phyloP scores from a whole-genome alignment of 108 stramenopile species.

The Fistulifera solaris region DNA sequence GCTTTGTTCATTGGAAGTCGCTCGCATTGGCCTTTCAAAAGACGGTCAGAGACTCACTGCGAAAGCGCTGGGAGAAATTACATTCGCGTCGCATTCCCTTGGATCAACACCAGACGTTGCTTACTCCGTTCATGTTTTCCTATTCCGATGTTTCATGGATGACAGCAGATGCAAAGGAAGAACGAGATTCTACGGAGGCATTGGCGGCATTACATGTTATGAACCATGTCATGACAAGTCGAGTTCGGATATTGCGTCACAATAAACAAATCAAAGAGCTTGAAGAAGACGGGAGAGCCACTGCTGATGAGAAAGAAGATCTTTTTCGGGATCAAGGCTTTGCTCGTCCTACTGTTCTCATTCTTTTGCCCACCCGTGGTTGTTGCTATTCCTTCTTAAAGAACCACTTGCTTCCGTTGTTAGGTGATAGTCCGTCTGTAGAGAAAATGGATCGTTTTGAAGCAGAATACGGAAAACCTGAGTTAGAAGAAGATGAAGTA shows the following conservation, averaged over 20 bases:
- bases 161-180: constrained; percentile 17
- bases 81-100: neutral
- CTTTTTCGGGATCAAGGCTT: constrained; percentile 82
- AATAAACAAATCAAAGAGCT: constrained; percentile 36
- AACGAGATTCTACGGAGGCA: constrained; percentile 34
- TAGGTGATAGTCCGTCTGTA: constrained; percentile 16
- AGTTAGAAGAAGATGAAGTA: constrained; percentile 22
- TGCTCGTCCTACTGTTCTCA: constrained; percentile 66
- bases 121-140: constrained; percentile 27
- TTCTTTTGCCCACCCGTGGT: constrained; percentile 73
- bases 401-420: constrained; percentile 35
- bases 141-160: constrained; percentile 51
- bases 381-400: constrained; percentile 64
- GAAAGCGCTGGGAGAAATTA: neutral
- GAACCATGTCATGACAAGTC: constrained; percentile 67
- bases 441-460: constrained; percentile 61
- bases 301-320: constrained; percentile 23
- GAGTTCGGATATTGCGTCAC: constrained; percentile 50
- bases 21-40: too few relatives aligned
- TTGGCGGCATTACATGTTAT: constrained; percentile 47
- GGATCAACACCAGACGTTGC: constrained; percentile 4
- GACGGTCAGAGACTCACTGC: neutral
- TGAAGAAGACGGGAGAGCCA: constrained; percentile 13
- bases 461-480: constrained; percentile 50
- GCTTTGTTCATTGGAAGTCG: too few relatives aligned